Percentiles rank a stretch among this genome's conserved stretches.
Conservation (phyloP, 805 yeast genomes). For the Candida ovalis region DNA sequence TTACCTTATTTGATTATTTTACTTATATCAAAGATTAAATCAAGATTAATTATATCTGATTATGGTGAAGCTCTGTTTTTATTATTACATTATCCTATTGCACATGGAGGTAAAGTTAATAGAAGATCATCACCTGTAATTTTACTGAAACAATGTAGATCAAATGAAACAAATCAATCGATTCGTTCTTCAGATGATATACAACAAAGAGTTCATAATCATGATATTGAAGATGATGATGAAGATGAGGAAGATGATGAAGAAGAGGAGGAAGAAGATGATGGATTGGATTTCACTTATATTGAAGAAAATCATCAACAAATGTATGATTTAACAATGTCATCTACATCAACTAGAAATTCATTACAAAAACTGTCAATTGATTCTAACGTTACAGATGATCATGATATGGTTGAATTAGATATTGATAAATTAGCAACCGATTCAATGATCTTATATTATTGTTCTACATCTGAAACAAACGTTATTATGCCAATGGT, state of each 20-base stretch:
- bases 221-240: slow-evolving; percentile 3
- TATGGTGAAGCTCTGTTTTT: slow-evolving; percentile 49
- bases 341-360: neutral
- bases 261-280: slow-evolving; percentile 8
- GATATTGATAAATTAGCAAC: slow-evolving; percentile 13
- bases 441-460: slow-evolving; percentile 20
- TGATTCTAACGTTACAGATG: neutral
- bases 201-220: neutral
- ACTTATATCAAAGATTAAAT: slow-evolving; percentile 40
- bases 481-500: neutral
- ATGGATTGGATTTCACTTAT: slow-evolving; percentile 20
- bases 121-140: slow-evolving; percentile 13
- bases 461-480: neutral
- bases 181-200: neutral
- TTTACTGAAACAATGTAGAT: slow-evolving; percentile 4
- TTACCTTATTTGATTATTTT: slow-evolving; percentile 40
- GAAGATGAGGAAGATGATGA: slow-evolving; percentile 10
- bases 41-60: slow-evolving; percentile 44
- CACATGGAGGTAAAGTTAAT: slow-evolving; percentile 5
- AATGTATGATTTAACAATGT: neutral
- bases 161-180: neutral
- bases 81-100: slow-evolving; percentile 45
- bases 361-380: neutral
- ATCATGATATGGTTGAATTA: slow-evolving; percentile 5
- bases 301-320: slow-evolving; percentile 21